Conservation (phyloP, 306 rosid species). For the Ormosia emarginata region DNA sequence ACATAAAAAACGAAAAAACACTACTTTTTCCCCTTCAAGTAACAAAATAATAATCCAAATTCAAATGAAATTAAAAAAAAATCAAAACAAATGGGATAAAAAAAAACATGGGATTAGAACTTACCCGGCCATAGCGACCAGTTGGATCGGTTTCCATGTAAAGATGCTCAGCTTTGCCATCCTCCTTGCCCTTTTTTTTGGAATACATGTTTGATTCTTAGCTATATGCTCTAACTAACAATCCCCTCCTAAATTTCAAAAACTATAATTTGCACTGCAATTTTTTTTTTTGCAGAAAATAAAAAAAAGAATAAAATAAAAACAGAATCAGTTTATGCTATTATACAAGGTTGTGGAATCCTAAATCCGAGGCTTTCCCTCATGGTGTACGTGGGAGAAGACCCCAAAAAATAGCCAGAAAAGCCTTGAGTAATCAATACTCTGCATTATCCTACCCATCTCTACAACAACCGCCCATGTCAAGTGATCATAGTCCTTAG, state of each 20-base stretch:
- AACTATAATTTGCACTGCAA: background rate
- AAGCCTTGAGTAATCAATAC: conserved; percentile 57
- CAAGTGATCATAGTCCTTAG: conserved; percentile 38
- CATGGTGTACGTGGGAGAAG: conserved; percentile 61
- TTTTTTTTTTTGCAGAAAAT: background rate
- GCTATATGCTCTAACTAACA: conserved; percentile 1
- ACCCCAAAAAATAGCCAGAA: conserved; percentile 65
- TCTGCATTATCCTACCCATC: conserved; percentile 55
- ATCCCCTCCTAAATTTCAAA: conserved; percentile 13
- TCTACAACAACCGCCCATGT: conserved; percentile 38
- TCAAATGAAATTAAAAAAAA: background rate
- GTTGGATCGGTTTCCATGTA: conserved; percentile 77
- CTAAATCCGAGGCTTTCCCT: conserved; percentile 65
- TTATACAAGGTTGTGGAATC: background rate
- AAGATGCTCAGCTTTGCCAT: conserved; percentile 25
- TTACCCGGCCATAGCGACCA: conserved; percentile 79
- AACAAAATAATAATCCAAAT: background rate
- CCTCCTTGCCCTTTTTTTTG: conserved; percentile 29
- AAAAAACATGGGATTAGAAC: conserved; percentile 3
- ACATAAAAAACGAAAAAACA: background rate
- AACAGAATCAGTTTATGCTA: background rate
- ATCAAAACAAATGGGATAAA: background rate
- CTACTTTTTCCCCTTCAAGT: background rate
- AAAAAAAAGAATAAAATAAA: background rate
- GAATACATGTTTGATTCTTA: conserved; percentile 35